Conservation (phyloP, 345 rosid species). For the Geranium brycei region DNA sequence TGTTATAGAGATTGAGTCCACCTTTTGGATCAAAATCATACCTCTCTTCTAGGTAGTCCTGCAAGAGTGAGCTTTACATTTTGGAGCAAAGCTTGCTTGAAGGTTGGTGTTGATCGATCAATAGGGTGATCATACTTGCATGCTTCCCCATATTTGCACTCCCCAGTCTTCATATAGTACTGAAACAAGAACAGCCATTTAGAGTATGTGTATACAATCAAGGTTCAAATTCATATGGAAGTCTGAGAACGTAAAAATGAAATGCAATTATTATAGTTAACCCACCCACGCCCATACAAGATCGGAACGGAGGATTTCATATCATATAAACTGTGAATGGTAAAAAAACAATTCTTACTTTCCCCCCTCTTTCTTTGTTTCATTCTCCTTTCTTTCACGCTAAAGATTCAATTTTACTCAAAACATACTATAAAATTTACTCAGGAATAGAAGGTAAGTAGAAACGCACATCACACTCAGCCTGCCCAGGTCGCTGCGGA, state of each 20-base stretch:
- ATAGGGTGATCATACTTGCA: slow-evolving; percentile 85
- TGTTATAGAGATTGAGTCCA: not conserved
- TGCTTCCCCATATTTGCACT: slow-evolving; percentile 67
- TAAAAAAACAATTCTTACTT: too few species aligned
- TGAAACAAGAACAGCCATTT: slow-evolving; percentile 15
- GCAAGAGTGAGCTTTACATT: slow-evolving; percentile 73
- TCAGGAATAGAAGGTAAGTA: slow-evolving; percentile 1
- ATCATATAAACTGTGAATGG: too few species aligned
- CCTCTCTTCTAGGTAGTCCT: slow-evolving; percentile 96
- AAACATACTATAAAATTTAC: not conserved
- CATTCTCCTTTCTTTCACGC: not conserved
- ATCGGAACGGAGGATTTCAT: not conserved
- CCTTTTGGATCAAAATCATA: slow-evolving; percentile 8
- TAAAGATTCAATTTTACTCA: not conserved
- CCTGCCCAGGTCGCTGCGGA: slow-evolving; percentile 82
- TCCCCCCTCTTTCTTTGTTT: too few species aligned
- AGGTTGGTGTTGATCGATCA: slow-evolving; percentile 38
- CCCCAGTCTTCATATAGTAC: slow-evolving; percentile 95
- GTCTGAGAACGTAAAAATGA: not conserved
- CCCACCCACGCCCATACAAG: not conserved
- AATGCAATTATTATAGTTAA: not conserved
- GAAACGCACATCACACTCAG: slow-evolving; percentile 77
- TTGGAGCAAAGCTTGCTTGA: slow-evolving; percentile 32
- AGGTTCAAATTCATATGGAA: too few species aligned
- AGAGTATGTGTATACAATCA: not conserved